Percentiles rank a stretch among this genome's conserved stretches.
These are phyloP conservation scores for Hymenoscyphus fraxineus DNA, from an alignment of 2,329 filamentous ascomycete species.

Conservation along the genomic window DNA sequence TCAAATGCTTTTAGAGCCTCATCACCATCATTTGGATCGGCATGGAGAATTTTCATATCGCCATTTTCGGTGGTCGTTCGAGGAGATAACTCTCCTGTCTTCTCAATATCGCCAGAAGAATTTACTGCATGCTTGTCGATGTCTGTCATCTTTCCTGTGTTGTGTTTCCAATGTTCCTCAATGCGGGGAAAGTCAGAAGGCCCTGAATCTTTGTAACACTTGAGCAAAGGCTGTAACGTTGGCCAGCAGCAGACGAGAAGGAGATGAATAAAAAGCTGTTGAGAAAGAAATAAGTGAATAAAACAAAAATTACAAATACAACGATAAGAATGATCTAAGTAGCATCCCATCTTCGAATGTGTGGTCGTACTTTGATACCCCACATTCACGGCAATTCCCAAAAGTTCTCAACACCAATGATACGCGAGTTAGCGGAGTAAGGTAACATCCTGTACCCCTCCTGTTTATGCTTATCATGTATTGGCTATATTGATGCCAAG, in stretches of 20 bases:
- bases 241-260: background rate
- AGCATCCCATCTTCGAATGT: constrained; percentile 1
- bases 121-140: background rate
- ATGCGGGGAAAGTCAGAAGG: background rate
- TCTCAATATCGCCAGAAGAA: background rate
- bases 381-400: background rate
- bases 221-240: background rate
- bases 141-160: background rate
- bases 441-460: background rate
- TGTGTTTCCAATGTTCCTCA: background rate
- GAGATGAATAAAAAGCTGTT: background rate
- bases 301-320: background rate
- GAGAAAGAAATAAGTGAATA: background rate
- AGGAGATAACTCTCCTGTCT: constrained; percentile 3
- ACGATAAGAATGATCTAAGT: background rate
- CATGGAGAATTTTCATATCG: constrained; percentile 32
- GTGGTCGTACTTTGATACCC: background rate
- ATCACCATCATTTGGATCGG: constrained; percentile 40
- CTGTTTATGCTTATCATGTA: constrained; percentile 5
- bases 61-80: constrained; percentile 4
- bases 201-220: background rate
- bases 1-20: constrained; percentile 42
- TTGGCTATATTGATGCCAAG: background rate
- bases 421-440: no score
- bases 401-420: background rate